Base-by-base conservation (phyloP, 306 rosid species). In the Spatholobus suberectus region DNA sequence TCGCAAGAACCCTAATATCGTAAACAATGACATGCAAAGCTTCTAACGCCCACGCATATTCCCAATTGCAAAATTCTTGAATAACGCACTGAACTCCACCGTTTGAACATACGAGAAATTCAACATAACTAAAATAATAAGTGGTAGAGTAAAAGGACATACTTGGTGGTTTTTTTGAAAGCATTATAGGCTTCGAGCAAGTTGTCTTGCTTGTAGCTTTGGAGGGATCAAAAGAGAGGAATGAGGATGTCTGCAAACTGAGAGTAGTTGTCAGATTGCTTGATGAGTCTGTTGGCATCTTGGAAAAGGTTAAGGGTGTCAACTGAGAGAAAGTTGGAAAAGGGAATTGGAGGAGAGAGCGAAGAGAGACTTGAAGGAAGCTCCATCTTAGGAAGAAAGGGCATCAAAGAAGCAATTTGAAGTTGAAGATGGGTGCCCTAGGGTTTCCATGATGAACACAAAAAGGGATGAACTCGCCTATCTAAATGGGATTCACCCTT, bases 61-160 rank as follows among this genome's bases (percentile, higher is more conserved):
- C 97, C 97, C 98, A 94, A 81, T 90, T 91, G 40, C 98, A 85
- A 88, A 94, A 91, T 78, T 94, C 98, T 89, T 90, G 98, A 55
- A 90, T 89, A 94, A 94, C 63, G 90, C 96, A 87, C 98, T 94
- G 96, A 66, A 83, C 20, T 29, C 59, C 70, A 77, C 75, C 23
- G 59, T 81, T 46, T 57, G 70, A 72, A 72, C 44, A 59, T 43
- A 32, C 12, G 12, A 34, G 6, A 76, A 17, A 12, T 38, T 40
- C 21, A 57, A 67, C 5, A 15, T 4, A 57, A 2, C 4, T 0
- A 38, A 26, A 20, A 7, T 1, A 34, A 38, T 12, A 3, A 58
- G 26, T 8, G 27, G 1, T 0, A 52, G 49, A 15, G 13, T 35
- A 47, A 59, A 67, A 0, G 7, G 46, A 90, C 90, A 85, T 92